Evolutionary conservation across 768 basidiomycete genomes (phyloP), one percentile per base, ranked within the genome.

Genomic region (Panellus pusillus): DNA sequence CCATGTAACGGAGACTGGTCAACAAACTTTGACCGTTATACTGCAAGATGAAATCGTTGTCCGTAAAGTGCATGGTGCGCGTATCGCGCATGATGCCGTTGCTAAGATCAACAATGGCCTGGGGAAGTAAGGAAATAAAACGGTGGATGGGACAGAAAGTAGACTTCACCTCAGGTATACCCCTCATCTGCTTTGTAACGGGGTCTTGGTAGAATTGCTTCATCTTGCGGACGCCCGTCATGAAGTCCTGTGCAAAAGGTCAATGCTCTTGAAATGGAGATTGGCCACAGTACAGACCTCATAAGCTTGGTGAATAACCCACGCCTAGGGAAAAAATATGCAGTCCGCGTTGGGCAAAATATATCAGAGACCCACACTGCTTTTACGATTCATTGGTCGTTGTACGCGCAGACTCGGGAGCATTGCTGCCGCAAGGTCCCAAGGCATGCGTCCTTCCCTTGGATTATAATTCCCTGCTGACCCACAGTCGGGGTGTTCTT

Each of bases 31-130:
- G 65, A 15, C 53, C 35, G 43, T 59, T 55, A 36, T 61, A 61
- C 28, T 46, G 42, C 7, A 28, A 9, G 12, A 59, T 38, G 14
- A 61, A 62, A 0, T 57, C 41, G 17, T 35, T 17, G 18, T 52
- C 50, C 5, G 48, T 28, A 2, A 61, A 27, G 18, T 61, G 61
- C 36, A 64, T 54, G 12, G 61, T 58, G 6, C 65, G 62, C 13
- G 14, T 6, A 38, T 66, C 65, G 17, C 47, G 48, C 32, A 64
- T 15, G 28, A 64, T 37, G 2, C 55, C 63, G 35, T 66, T 63
- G 35, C 39, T 62, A 18, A 63, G 28, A 4, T 37, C 48, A 14
- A 29, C 44, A 12, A 66, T 37, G 1, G 28, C 29, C 61, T 66
- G 41, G 2, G 14, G 32, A 35, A 4, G 11, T 37, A 18, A 17